Base-by-base conservation (phyloP, 1,139 yeast species). In the Protomyces inouyei region DNA sequence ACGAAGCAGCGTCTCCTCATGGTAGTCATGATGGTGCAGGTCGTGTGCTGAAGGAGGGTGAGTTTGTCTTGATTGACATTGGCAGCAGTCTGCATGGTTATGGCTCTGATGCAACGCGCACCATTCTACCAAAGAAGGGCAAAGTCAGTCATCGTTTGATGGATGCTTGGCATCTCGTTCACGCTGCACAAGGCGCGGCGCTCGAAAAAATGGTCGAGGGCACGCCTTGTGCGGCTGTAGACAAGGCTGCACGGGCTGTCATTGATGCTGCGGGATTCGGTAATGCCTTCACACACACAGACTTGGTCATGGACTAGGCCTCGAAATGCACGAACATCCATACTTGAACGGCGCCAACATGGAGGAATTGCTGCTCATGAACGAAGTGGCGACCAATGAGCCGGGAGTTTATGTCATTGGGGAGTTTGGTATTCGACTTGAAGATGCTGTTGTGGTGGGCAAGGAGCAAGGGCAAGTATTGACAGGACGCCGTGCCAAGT, bases 321-420 rank as follows among this genome's bases (percentile, higher is more conserved):
- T 63, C 25, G 65, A 63, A 21, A 59, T 57, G 55, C 65, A 63
- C 48, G 65, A 63, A 23, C 45, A 52, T 28, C 56, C 65, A n/a
- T 63, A 52, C 48, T 53, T 63, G 25, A 63, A 63, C 43, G 57
- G 61, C 12, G 65, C 65, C 14, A 63, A 63, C 16, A n/a, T 18
- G 8, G 52, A 52, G 9, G 51, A 28, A 2, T 36, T 28, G 48
- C 5, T 48, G 16, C 32, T 48, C 16, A 32, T 18, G 23, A 64
- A 64, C 5, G 57, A 63, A 12, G 97, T 93, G 2, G 79, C 93
- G 55, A 93, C 98, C 0, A 85, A 93, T 38, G 98, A 93, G 73
- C 98, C 98, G 0, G 98, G 98, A 32, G 81, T 93, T 45, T 93
- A 93, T 73, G 83, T 95, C 54, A 98, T 98, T 0, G 78, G 80